phyloP scores from a whole-genome alignment of 139 green algal genomes.

The Chlorella sp. region DNA sequence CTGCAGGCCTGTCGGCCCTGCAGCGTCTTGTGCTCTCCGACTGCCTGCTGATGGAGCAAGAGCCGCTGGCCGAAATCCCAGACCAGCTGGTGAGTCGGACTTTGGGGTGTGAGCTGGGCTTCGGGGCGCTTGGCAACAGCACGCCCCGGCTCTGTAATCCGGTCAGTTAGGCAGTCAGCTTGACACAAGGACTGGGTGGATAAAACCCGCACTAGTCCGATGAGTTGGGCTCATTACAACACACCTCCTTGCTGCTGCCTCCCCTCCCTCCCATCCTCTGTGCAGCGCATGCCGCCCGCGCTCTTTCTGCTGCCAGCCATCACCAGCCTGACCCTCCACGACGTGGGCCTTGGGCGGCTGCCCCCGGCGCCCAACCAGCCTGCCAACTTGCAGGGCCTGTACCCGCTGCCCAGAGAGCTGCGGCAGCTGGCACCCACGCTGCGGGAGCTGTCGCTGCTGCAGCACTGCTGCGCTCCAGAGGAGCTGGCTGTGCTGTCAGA shows the following conservation, averaged over 20 bases:
- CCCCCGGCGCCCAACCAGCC: not conserved
- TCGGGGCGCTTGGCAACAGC: too few relatives aligned
- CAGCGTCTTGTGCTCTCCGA: slow-evolving; percentile 1
- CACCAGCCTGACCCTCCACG: slow-evolving; percentile 1
- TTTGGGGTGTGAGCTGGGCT: too few relatives aligned
- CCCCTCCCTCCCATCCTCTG: not conserved
- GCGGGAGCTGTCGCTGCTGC: slow-evolving; percentile 6
- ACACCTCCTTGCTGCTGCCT: not conserved
- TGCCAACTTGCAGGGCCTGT: not conserved
- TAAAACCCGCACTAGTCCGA: too few relatives aligned
- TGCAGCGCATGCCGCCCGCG: slow-evolving; percentile 5
- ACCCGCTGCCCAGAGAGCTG: slow-evolving; percentile 9
- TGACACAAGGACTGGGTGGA: too few relatives aligned
- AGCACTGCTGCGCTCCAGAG: not conserved
- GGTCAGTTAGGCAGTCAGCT: too few relatives aligned
- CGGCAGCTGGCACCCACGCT: not conserved
- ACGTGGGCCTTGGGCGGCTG: not conserved
- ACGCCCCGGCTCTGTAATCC: too few relatives aligned
- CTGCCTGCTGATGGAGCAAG: not conserved
- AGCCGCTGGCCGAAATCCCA: not conserved
- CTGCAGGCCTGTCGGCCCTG: slow-evolving; percentile 4
- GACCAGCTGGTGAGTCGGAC: too few relatives aligned
- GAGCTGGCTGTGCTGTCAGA: not conserved
- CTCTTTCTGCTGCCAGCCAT: not conserved
- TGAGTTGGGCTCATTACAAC: too few relatives aligned